These are phyloP conservation scores for Colletotrichum gloeosporioides DNA, from an alignment of 2,329 filamentous ascomycete genomes.

Conservation along the genomic window DNA sequence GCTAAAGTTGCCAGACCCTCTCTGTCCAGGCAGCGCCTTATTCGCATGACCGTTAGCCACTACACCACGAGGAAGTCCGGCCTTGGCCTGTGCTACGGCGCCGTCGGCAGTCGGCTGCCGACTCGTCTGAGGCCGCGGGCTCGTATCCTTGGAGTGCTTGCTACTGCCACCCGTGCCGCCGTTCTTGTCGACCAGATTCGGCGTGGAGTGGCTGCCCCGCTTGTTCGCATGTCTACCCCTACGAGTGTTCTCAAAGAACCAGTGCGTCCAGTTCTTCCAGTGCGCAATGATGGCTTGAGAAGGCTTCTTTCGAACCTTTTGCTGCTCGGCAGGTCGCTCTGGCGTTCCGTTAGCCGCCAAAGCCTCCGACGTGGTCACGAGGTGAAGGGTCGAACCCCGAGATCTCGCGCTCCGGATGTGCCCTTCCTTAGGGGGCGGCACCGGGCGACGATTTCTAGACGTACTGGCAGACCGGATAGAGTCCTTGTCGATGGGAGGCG, in stretches of 20 bases:
- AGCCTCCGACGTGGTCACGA: conserved; percentile 71
- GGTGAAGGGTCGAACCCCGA: conserved; percentile 83
- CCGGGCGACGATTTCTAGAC: conserved; percentile 74
- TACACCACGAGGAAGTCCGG: conserved; percentile 54
- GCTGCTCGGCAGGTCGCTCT: conserved; percentile 34
- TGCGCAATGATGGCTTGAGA: conserved; percentile 64
- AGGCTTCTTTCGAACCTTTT: conserved; percentile 60
- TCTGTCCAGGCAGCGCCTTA: conserved; percentile 26
- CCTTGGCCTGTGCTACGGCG: conserved; percentile 40
- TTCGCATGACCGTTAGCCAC: conserved; percentile 55
- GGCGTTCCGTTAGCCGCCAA: conserved; percentile 40
- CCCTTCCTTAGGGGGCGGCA: conserved; percentile 87
- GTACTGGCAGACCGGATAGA: conserved; percentile 78
- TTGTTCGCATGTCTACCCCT: conserved; percentile 54
- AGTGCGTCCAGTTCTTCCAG: conserved; percentile 70
- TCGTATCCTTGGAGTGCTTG: conserved; percentile 56
- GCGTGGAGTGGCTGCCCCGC: conserved; percentile 62
- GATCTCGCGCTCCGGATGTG: conserved; percentile 71
- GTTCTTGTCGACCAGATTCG: conserved; percentile 61
- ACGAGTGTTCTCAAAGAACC: conserved; percentile 64
- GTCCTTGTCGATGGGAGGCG: conserved; percentile 80
- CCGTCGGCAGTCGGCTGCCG: conserved; percentile 54
- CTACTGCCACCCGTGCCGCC: conserved; percentile 34
- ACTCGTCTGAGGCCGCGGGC: conserved; percentile 65
- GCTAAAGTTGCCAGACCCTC: background rate